These are phyloP conservation scores for Globisporangium carolinianum DNA, from an alignment of 352 stramenopile genomes.

Conservation along the genomic window DNA sequence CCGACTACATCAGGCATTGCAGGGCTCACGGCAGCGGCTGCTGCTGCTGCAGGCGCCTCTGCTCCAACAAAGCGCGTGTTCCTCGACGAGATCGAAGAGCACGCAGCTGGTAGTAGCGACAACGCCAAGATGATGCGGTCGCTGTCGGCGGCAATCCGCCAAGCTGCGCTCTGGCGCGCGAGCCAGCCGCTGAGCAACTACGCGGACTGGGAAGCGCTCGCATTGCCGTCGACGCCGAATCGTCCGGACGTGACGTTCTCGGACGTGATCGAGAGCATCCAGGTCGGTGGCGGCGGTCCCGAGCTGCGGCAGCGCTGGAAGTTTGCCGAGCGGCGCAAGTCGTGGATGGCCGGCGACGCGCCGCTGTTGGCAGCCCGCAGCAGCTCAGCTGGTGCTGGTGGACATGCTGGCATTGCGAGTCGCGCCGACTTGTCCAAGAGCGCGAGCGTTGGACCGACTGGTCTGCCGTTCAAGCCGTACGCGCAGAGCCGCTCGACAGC, in stretches of 20 bases:
- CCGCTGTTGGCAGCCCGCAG: background rate
- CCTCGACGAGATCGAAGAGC: conserved; percentile 68
- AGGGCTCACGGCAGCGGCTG: conserved; percentile 4
- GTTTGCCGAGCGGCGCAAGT: conserved; percentile 58
- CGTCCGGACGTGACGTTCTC: conserved; percentile 65
- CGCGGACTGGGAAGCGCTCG: conserved; percentile 58
- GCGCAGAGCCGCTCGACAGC: conserved; percentile 20
- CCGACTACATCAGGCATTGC: conserved; percentile 6
- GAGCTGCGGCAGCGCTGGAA: conserved; percentile 43
- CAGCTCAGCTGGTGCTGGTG: background rate
- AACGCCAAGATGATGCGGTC: conserved; percentile 69
- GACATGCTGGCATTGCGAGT: background rate
- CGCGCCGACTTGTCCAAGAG: conserved; percentile 2
- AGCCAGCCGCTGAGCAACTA: conserved; percentile 66
- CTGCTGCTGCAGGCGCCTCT: background rate
- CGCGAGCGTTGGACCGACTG: conserved; percentile 1
- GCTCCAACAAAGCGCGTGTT: conserved; percentile 21
- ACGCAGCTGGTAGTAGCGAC: conserved; percentile 42
- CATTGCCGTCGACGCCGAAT: conserved; percentile 24
- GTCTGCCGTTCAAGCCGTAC: conserved; percentile 26
- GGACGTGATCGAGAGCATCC: conserved; percentile 65
- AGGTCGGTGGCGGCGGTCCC: conserved; percentile 13
- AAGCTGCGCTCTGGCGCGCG: conserved; percentile 70
- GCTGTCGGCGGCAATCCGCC: conserved; percentile 67
- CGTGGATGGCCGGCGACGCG: conserved; percentile 66